These are phyloP conservation scores for Chalaropsis ovoidea DNA, from an alignment of 2,329 filamentous ascomycete genomes.

Conservation along the genomic window DNA sequence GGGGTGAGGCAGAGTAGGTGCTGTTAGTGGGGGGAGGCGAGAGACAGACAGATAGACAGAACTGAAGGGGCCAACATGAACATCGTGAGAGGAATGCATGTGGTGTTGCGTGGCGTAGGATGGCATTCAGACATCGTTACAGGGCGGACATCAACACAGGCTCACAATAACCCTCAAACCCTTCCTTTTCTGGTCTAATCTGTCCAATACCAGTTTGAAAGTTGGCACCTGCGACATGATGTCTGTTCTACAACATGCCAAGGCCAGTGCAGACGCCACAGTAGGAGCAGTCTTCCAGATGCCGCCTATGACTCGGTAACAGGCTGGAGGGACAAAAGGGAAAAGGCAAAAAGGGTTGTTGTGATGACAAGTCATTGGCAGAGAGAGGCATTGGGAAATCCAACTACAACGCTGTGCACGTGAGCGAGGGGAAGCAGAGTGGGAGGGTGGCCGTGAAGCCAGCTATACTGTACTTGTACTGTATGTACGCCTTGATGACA, in stretches of 20 bases:
- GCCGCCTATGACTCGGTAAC: neutral
- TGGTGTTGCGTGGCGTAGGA: neutral
- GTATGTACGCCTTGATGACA: too few species aligned
- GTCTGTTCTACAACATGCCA: neutral
- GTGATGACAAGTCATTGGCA: neutral
- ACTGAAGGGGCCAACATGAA: neutral
- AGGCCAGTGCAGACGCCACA: neutral
- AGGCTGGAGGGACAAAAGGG: neutral
- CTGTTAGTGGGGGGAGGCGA: too few species aligned
- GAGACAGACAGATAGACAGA: too few species aligned
- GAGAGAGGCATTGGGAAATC: neutral
- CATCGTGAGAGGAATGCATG: neutral
- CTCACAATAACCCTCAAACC: too few species aligned
- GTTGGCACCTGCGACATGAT: neutral
- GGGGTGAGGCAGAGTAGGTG: neutral
- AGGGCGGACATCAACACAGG: too few species aligned
- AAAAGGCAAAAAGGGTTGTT: too few species aligned
- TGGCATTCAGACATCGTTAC: too few species aligned
- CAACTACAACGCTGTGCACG: neutral
- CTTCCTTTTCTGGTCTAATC: too few species aligned
- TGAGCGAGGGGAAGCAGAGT: neutral
- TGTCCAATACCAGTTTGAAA: neutral
- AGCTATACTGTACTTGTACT: too few species aligned
- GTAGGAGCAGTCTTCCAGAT: neutral
- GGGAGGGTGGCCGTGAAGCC: neutral